Base-by-base conservation (phyloP, 2,329 filamentous ascomycete species). In the Sporothrix pallida region DNA sequence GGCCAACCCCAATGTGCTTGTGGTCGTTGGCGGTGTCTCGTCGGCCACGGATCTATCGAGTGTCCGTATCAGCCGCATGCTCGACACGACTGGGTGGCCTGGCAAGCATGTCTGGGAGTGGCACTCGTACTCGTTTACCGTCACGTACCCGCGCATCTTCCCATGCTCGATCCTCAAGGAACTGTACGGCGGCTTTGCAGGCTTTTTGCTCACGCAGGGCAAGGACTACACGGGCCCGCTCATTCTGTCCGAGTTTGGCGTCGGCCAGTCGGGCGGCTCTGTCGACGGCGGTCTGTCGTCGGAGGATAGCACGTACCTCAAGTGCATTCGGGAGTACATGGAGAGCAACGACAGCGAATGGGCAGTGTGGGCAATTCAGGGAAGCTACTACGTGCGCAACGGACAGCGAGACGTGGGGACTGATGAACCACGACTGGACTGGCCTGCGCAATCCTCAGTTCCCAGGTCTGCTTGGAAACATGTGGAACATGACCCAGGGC, bases 21-120 rank as follows among this genome's bases (percentile, higher is more conserved):
- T 90, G 71, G 78, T 89, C 73, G 83, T 89, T 76, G 87, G 87
- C 72, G 88, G 87, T 17, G 83, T 86, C 76, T 83, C 85, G 79
- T 87, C 85, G 73, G 82, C 85, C 6, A 88, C 87, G 15, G 87
- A 90, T 78, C 81, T 90, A 44, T 82, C 82, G 5, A 84, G 83
- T 74, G 75, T 88, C 48, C 79, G 82, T 44, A 76, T 74, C 48
- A 78, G 77, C 63, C 75, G 75, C 74, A 71, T 73, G 58, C 82
- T 89, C 72, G 84, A 87, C 79, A 84, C 82, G 63, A 79, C 79
- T 3, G 81, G 78, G 12, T 87, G 85, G 84, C 73, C 76, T 7
- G 82, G 81, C 56, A 90, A 90, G 80, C 83, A 87, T 76, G 87
- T 89, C 13, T 90, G 87, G 87, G 88, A 90, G 80, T 84, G 87